Evolutionary conservation across 2,329 filamentous ascomycete genomes (phyloP), one percentile per base, ranked within the genome.

Genomic region (Pestalotiopsis sp.): DNA sequence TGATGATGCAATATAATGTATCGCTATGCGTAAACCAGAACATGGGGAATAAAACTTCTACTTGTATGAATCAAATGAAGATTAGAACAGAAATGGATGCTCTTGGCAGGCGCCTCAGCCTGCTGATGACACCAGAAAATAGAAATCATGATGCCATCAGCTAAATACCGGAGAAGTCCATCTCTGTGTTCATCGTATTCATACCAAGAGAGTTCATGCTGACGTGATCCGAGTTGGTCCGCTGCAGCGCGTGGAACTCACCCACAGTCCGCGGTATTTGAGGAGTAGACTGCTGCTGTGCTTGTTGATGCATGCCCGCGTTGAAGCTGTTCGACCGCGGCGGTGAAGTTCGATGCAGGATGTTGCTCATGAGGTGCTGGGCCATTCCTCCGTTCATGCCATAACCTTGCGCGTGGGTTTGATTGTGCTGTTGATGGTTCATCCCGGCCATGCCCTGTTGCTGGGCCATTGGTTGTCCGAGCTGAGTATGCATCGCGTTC

Each of bases 191-290:
- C 68, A 83, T 76, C 14, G 77, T 75, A 58, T 76, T 78, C 66
- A 84, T 76, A 5, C 77, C 77, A 11, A 83, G 69, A 1, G 78
- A 68, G 52, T 74, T 76, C 72, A 83, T 78, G 1, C 77, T 62
- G 13, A 76, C 78, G 27, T 78, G 78, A 57, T 85, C 84, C 0
- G 82, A 78, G 66, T 81, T 83, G 12, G 81, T 79, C 52, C 85
- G 78, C 68, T 86, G 85, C 2, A 87, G 72, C 1, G 82, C 81
- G 31, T 87, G 85, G 65, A 86, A 88, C 64, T 86, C 84, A 3
- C 81, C 83, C 0, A 85, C 81, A 1, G 84, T 84, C 61, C 82
- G 79, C 2, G 79, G 78, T 68, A 85, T 77, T 25, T 78, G 78
- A 4, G 75, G 73, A 20, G 71, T 69, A 20, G 81, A 80, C 27